Evolutionary conservation across 495 filamentous ascomycete species (phyloP).

Genomic region (Articulospora tetracladia): DNA sequence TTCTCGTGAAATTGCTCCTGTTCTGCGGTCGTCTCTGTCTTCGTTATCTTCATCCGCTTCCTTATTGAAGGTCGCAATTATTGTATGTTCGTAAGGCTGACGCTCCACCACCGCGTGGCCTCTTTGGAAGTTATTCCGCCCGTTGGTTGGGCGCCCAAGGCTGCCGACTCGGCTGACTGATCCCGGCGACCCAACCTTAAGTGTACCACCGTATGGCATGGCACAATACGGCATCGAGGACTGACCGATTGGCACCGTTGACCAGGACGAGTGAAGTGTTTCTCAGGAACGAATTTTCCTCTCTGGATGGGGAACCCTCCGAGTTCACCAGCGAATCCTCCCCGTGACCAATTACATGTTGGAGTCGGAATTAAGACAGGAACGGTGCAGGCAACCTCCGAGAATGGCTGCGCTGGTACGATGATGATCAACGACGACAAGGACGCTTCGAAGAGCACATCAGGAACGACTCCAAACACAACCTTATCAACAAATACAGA

Average conservation of each 20-base stretch:
- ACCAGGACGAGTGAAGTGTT: not conserved
- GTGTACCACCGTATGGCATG: not conserved
- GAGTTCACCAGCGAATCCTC: not conserved
- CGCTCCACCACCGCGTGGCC: conserved; percentile 9
- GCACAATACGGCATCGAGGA: not conserved
- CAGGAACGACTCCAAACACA: not conserved
- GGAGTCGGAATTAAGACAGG: not conserved
- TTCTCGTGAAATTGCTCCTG: not conserved
- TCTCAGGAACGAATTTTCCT: not conserved
- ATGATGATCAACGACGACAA: conserved; percentile 13
- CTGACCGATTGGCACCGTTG: not conserved
- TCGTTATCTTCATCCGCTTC: not conserved
- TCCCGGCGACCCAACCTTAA: not conserved
- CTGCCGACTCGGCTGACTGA: conserved; percentile 8
- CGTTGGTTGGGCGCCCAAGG: not conserved
- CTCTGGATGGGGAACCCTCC: conserved; percentile 14
- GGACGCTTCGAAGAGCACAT: conserved; percentile 3
- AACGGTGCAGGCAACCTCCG: conserved; percentile 9
- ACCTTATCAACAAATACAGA: not conserved
- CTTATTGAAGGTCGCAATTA: not conserved
- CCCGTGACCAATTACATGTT: conserved; percentile 12
- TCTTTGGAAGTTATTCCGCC: not conserved
- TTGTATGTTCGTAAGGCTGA: conserved; percentile 15
- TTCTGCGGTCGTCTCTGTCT: not conserved
- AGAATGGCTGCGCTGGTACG: conserved; percentile 11